These are phyloP conservation scores for Pythium monospermum DNA, from an alignment of 352 stramenopile species.

Conservation along the genomic window DNA sequence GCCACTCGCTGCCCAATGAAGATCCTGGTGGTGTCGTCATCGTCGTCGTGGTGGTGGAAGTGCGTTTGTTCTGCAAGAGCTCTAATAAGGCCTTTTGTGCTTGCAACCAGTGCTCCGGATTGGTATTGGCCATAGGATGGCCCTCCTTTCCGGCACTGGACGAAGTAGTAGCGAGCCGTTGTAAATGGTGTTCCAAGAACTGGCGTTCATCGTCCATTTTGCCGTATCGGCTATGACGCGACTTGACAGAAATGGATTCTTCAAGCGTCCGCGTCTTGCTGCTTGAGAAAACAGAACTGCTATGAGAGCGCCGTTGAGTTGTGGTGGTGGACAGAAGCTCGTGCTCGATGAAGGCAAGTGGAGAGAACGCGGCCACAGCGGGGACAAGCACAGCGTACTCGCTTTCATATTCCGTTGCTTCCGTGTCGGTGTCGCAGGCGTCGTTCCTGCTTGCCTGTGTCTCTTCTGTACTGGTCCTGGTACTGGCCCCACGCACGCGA, in stretches of 20 bases:
- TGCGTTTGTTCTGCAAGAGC: conserved; percentile 20
- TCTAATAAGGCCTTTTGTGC: conserved; percentile 26
- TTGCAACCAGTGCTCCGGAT: conserved; percentile 17
- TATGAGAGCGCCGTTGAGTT: conserved; percentile 10
- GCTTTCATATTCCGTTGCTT: not conserved
- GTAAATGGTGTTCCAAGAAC: conserved; percentile 42
- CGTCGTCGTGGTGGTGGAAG: conserved; percentile 10
- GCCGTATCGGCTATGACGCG: conserved; percentile 21
- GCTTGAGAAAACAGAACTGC: conserved; percentile 18
- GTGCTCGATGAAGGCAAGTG: conserved; percentile 35
- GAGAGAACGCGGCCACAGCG: conserved; percentile 31
- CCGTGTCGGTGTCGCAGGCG: conserved; percentile 6
- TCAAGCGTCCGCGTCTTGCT: conserved; percentile 22
- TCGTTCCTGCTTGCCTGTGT: too few relatives aligned
- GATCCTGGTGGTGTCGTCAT: too few relatives aligned
- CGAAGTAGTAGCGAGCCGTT: too few relatives aligned
- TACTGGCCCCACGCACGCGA: too few relatives aligned
- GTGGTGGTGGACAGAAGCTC: conserved; percentile 9
- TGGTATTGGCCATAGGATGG: too few relatives aligned
- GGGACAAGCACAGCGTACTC: conserved; percentile 38
- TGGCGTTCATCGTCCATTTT: conserved; percentile 36
- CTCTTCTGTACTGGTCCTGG: too few relatives aligned
- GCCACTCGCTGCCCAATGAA: conserved; percentile 25
- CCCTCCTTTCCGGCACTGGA: too few relatives aligned
- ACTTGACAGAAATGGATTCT: conserved; percentile 34